Evolutionary conservation across 1,284 basidiomycete genomes (phyloP), one percentile per base, ranked within the genome.

Genomic region (Coniferiporia sulphurascens): DNA sequence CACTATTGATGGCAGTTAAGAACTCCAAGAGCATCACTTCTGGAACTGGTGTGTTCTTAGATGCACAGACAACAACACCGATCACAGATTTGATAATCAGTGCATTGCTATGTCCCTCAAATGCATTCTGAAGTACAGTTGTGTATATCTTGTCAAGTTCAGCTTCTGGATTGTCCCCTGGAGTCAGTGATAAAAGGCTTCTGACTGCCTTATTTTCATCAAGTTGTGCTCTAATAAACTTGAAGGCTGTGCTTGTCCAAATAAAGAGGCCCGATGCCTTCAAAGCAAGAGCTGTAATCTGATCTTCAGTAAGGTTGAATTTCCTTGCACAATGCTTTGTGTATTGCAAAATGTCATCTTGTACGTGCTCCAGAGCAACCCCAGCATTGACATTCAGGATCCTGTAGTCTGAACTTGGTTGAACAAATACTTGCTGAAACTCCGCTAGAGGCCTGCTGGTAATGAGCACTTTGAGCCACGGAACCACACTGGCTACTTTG

Each of bases 211-310:
- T 32, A 7, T 57, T 38, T 15, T 38, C 60, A 36, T 49, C 46
- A 38, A 63, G 45, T n/a, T 55, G 45, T 10, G 8, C 46, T 13
- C 57, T 52, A 17, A 71, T 56, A 35, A 68, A 66, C 58, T 67
- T 69, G 58, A 70, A 61, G 35, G 68, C 68, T 1, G 70, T 71
- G 17, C 62, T 60, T 10, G 70, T 64, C 55, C 69, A 71, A 21
- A 71, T 71, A 46, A 71, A 71, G 15, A 71, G 56, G 2, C 67
- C 66, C n/a, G 62, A 56, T 3, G 69, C 61, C 43, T 63, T 69
- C n/a, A 63, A 43, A n/a, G 67, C 63, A 21, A 71, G 60, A n/a
- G n/a, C n/a, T n/a, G n/a, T n/a, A n/a, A n/a, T n/a, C n/a, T n/a
- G n/a, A n/a, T n/a, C n/a, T n/a, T n/a, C n/a, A n/a, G n/a, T n/a